Conservation (phyloP, 2,329 filamentous ascomycete species). For the Cadophora malorum region DNA sequence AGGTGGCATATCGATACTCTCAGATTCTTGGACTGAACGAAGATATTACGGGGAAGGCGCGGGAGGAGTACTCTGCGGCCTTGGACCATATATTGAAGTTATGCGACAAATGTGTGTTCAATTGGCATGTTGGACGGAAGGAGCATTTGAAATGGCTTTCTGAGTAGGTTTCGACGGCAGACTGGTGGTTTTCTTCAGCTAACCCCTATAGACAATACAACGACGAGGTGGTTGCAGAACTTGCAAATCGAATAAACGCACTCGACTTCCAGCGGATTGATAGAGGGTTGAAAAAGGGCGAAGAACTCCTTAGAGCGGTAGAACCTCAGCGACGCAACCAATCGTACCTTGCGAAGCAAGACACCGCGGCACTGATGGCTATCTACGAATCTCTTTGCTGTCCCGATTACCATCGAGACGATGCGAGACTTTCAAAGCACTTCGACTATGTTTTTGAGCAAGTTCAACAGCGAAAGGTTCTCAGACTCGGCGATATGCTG, state of each 20-base stretch:
- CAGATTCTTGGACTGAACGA: constrained; percentile 71
- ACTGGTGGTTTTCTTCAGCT: constrained; percentile 14
- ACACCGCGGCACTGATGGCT: constrained; percentile 71
- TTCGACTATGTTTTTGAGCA: constrained; percentile 87
- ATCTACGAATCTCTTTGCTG: constrained; percentile 91
- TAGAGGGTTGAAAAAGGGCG: constrained; percentile 62
- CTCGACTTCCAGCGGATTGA: constrained; percentile 68
- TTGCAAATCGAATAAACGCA: constrained; percentile 62
- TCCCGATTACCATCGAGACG: constrained; percentile 71
- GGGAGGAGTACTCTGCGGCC: constrained; percentile 62
- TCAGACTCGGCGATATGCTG: constrained; percentile 77
- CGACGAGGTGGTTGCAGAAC: constrained; percentile 57
- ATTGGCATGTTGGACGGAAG: constrained; percentile 75
- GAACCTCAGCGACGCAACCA: constrained; percentile 40
- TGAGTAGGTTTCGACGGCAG: constrained; percentile 54
- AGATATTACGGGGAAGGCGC: constrained; percentile 62
- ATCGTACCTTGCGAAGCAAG: constrained; percentile 44
- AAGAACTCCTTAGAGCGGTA: constrained; percentile 54
- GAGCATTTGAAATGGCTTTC: constrained; percentile 66
- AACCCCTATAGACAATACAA: constrained; percentile 44
- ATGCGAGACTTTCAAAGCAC: constrained; percentile 38
- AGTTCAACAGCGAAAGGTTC: constrained; percentile 77
- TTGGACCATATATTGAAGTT: constrained; percentile 64
- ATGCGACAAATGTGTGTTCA: constrained; percentile 74
- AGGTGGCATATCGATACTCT: constrained; percentile 70